Percentiles rank a stretch among this genome's conserved stretches.
Conservation (phyloP, 192 early-diverging fungal genomes). For the Backusella morwellensis region DNA sequence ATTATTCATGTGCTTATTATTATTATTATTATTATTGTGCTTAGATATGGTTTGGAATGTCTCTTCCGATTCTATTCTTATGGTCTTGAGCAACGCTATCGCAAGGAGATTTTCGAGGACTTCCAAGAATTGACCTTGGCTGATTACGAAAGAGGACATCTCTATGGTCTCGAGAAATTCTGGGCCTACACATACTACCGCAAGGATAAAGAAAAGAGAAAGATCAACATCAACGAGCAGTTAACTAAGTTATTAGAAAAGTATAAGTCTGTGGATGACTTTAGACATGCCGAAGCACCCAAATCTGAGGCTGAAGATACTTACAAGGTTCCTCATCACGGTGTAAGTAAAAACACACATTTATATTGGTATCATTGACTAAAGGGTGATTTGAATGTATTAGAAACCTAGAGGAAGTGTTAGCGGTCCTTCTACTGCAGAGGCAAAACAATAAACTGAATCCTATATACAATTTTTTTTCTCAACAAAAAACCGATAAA, state of each 20-base stretch:
- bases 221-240: constrained; percentile 53
- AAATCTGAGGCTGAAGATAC: constrained; percentile 32
- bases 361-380: not conserved
- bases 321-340: constrained; percentile 36
- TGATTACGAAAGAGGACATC: constrained; percentile 71
- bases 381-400: not conserved
- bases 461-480: not conserved
- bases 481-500: not conserved
- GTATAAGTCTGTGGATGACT: constrained; percentile 64
- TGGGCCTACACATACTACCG: constrained; percentile 93
- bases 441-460: not conserved
- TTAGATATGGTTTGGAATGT: constrained; percentile 90
- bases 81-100: constrained; percentile 89
- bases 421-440: not conserved
- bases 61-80: constrained; percentile 98
- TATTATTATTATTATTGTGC: not conserved
- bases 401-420: constrained; percentile 1
- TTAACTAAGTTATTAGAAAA: constrained; percentile 56
- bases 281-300: constrained; percentile 30
- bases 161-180: constrained; percentile 95
- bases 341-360: constrained; percentile 20
- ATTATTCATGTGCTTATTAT: not conserved
- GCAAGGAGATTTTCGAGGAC: constrained; percentile 81
- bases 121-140: constrained; percentile 81
- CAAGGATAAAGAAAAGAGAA: constrained; percentile 74